Evolutionary conservation across 768 basidiomycete genomes (phyloP).

Genomic region (Podaxis mareebaensis): DNA sequence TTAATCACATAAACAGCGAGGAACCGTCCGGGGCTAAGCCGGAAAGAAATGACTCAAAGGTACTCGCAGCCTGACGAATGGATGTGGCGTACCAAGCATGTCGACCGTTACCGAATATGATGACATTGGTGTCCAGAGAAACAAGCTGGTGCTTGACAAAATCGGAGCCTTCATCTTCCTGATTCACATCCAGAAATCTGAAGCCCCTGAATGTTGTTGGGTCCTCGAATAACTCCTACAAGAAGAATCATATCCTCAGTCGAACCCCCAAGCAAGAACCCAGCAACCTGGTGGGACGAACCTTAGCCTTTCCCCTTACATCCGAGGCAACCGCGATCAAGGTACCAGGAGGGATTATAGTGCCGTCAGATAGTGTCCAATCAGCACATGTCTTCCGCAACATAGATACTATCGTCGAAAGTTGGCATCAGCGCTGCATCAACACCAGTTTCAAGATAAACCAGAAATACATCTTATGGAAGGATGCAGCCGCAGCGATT

Average conservation of each 20-base stretch:
- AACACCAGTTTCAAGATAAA: neutral
- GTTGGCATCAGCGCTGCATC: slow-evolving; percentile 28
- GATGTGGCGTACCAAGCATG: slow-evolving; percentile 24
- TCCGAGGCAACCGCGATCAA: slow-evolving; percentile 29
- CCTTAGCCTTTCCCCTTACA: slow-evolving; percentile 31
- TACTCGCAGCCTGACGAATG: neutral
- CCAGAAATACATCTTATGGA: slow-evolving; percentile 21
- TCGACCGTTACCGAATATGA: slow-evolving; percentile 34
- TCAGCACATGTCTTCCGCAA: slow-evolving; percentile 34
- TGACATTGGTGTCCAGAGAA: slow-evolving; percentile 24
- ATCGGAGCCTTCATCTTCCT: slow-evolving; percentile 20
- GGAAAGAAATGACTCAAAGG: too few relatives aligned
- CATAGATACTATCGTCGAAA: too few relatives aligned
- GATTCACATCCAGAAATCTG: slow-evolving; percentile 33
- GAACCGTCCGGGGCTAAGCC: slow-evolving; percentile 37
- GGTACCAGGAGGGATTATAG: slow-evolving; percentile 18
- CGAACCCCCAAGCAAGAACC: too few relatives aligned
- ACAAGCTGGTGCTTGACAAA: slow-evolving; percentile 29
- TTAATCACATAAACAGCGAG: slow-evolving; percentile 41
- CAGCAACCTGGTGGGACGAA: neutral
- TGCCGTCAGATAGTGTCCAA: slow-evolving; percentile 46
- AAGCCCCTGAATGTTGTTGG: slow-evolving; percentile 38
- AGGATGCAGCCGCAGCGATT: slow-evolving; percentile 26
- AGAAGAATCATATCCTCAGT: neutral
- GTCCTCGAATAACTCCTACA: slow-evolving; percentile 24